phyloP scores from a whole-genome alignment of 73 alveolate genomes.

The Paramecium tetraurelia region DNA sequence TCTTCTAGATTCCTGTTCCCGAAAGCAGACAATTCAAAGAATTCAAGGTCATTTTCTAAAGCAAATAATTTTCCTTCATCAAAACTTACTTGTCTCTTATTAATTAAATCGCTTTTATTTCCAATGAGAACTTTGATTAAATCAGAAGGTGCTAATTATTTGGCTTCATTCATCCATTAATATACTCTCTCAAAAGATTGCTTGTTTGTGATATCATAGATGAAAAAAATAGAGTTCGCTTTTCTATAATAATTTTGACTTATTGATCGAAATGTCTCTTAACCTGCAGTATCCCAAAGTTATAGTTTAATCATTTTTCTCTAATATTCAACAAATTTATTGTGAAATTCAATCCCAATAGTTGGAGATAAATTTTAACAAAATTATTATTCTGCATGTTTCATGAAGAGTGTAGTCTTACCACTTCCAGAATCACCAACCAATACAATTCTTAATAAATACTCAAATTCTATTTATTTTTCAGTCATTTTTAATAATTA shows the following conservation, averaged over 20 bases:
- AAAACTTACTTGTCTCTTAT: conserved; percentile 50
- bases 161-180: neutral
- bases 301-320: neutral
- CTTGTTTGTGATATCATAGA: neutral
- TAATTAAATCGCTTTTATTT: conserved; percentile 57
- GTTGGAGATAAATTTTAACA: neutral
- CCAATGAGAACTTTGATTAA: conserved; percentile 53
- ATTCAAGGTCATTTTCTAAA: neutral
- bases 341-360: neutral
- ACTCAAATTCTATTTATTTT: neutral
- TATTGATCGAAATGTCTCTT: conserved; percentile 9
- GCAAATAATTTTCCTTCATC: conserved; percentile 64
- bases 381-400: neutral
- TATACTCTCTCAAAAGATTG: neutral
- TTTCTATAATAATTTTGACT: neutral
- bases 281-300: conserved; percentile 48
- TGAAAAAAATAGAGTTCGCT: neutral
- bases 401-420: neutral
- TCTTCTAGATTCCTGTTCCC: conserved; percentile 13
- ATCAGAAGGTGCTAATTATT: neutral
- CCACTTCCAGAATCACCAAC: conserved; percentile 5
- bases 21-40: conserved; percentile 61
- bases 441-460: neutral
- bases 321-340: neutral
- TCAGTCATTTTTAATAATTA: neutral